Evolutionary conservation across 345 rosid genomes (phyloP), one percentile per base, ranked within the genome.

Genomic region (Arabidopsis arenosa): DNA sequence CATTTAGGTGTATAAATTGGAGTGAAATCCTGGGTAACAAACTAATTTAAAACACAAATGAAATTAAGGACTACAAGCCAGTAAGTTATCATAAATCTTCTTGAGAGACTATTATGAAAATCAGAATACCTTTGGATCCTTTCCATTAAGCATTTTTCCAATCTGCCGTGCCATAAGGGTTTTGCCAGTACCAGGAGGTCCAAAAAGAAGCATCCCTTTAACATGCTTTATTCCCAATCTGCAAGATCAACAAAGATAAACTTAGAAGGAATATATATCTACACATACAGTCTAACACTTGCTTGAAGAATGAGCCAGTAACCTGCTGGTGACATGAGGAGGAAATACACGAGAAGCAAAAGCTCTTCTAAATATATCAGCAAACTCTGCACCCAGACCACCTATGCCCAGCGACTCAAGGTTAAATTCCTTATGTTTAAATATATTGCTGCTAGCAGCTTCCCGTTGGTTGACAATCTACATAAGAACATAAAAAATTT

Each of bases 271-370:
- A 35, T 59, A 66, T 11, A 54, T 39, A 76, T 13, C 32, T 3
- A 66, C 41, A 63, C 67, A 47, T 43, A 69, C 15, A 33, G 30
- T 58, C 32, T 40, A 60, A 11, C 59, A 67, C 48, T 43, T 73
- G 35, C 74, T 70, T 74, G 40, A 75, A 45, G 36, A 68, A 66
- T 71, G 45, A 72, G 32, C 49, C 26, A 55, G 37, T 64, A 88
- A 93, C 99, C 91, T 96, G 85, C 79, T 84, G 33, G 96, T 90
- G 84, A 96, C 99, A 49, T 91, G 98, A 47, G 99, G 75, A 54
- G 99, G 99, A 83, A 96, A 91, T 77, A 96, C 99, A 77, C 99
- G 92, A 70, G 99, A 96, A 41, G 99, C 98, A 84, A 96, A 96
- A 73, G 98, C 99, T 85, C 99, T 86, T 82, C 99, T 86, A 83